Base-by-base conservation (phyloP, 2,329 filamentous ascomycete genomes). In the Colletotrichum gloeosporioides region DNA sequence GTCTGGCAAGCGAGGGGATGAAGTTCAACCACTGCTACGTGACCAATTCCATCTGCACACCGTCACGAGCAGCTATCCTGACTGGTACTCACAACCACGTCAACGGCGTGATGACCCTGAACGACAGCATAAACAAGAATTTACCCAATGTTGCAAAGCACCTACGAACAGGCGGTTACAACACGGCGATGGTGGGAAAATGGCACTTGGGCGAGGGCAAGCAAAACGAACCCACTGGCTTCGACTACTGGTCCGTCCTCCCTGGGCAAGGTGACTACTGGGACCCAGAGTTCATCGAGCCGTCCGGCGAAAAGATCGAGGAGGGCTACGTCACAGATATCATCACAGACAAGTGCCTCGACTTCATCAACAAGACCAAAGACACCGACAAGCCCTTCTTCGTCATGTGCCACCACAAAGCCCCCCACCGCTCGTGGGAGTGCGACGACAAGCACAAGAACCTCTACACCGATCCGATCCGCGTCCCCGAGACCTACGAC, bases 331-430 rank as follows among this genome's bases (percentile, higher is more conserved):
- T 84, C 0, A 90, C 89, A 0, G 88, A 90, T 44, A 86, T 90
- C 75, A 90, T 90, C 75, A 89, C 88, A 0, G 85, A 90, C 73
- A 90, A 89, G 80, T 86, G 83, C 29, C 77, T 90, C 7, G 79
- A 85, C 32, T 89, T 83, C 79, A 85, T 89, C 22, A 79, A 82
- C 39, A 63, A 80, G 39, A 73, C 68, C 3, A 78, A 81, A 13
- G 81, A 84, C 25, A 81, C 83, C 9, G 82, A 83, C 55, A 82
- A 82, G 72, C 88, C 88, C 0, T 90, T 90, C 80, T 90, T 90
- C 78, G 78, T 89, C 59, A 90, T 91, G 89, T 90, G 88, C 78
- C 89, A 90, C 77, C 89, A 91, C 79, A 91, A 91, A 77, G 89
- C 89, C 1, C 89, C 89, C 0, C 89, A 91, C 77, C 84, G 88